Evolutionary conservation across 768 basidiomycete genomes (phyloP).

Genomic region (Pleurotus salmoneostramineus): DNA sequence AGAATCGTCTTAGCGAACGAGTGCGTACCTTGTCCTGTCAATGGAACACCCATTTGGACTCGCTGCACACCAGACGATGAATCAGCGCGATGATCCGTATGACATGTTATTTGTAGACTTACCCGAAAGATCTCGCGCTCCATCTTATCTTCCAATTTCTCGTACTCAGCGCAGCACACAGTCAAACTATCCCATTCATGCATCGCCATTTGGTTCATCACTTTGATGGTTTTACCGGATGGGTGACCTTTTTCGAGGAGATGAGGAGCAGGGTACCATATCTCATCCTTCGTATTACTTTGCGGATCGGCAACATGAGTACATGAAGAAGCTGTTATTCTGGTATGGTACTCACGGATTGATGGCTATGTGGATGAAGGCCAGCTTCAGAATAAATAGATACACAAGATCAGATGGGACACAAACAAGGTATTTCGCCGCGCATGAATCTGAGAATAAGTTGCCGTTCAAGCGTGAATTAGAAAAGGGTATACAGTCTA

Average conservation of each 20-base stretch:
- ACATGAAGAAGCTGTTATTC: constrained; percentile 22
- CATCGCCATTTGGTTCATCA: background rate
- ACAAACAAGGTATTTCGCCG: constrained; percentile 46
- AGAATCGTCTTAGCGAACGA: background rate
- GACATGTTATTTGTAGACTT: constrained; percentile 10
- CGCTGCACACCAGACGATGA: constrained; percentile 34
- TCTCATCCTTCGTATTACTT: background rate
- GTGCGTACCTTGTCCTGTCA: constrained; percentile 59
- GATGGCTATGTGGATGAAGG: constrained; percentile 15
- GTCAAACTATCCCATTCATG: constrained; percentile 45
- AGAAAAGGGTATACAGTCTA: background rate
- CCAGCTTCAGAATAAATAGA: constrained; percentile 5
- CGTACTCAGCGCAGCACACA: constrained; percentile 78
- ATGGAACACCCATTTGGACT: constrained; percentile 75
- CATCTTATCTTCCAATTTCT: constrained; percentile 48
- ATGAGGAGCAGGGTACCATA: constrained; percentile 10
- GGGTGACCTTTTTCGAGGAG: constrained; percentile 8
- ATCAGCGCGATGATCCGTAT: background rate
- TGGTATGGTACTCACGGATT: constrained; percentile 9
- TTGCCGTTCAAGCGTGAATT: background rate
- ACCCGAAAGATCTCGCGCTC: constrained; percentile 77
- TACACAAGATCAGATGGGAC: background rate
- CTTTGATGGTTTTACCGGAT: background rate
- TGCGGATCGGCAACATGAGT: background rate
- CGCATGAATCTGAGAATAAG: constrained; percentile 55